phyloP scores from a whole-genome alignment of 129 eudicot species.

The Pseudognaphalium luteoalbum region DNA sequence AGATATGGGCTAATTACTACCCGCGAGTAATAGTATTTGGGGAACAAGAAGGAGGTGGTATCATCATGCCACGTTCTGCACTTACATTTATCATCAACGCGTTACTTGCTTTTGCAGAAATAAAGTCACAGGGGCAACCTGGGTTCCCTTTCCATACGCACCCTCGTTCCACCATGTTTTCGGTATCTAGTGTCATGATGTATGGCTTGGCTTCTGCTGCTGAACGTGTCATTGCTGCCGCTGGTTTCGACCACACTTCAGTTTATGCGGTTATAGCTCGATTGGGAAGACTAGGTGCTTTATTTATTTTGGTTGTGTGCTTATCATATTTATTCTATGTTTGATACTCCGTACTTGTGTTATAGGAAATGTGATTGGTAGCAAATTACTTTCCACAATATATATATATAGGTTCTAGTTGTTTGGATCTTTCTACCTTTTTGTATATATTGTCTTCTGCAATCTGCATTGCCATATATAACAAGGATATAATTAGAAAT shows the following conservation, averaged over 20 bases:
- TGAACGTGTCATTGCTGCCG: background rate
- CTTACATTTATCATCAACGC: background rate
- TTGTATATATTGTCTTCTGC: too few species aligned
- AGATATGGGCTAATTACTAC: background rate
- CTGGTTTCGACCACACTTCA: background rate
- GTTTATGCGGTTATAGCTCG: background rate
- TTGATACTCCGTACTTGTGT: too few species aligned
- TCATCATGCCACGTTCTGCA: background rate
- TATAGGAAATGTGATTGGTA: too few species aligned
- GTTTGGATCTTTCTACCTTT: too few species aligned
- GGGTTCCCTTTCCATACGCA: constrained; percentile 15
- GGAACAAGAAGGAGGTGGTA: background rate
- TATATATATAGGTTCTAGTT: too few species aligned
- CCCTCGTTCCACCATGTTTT: background rate
- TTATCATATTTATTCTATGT: background rate
- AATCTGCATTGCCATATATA: too few species aligned
- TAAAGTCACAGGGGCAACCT: constrained; percentile 17
- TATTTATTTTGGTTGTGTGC: background rate
- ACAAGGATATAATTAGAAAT: too few species aligned
- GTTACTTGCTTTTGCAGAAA: background rate
- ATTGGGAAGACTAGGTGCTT: background rate
- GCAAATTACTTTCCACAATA: too few species aligned
- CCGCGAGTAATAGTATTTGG: background rate
- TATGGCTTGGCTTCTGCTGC: constrained; percentile 2
- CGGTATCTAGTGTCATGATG: constrained; percentile 5